Conservation (phyloP, 2,329 filamentous ascomycete genomes). For the Chalaropsis thielavioides region DNA sequence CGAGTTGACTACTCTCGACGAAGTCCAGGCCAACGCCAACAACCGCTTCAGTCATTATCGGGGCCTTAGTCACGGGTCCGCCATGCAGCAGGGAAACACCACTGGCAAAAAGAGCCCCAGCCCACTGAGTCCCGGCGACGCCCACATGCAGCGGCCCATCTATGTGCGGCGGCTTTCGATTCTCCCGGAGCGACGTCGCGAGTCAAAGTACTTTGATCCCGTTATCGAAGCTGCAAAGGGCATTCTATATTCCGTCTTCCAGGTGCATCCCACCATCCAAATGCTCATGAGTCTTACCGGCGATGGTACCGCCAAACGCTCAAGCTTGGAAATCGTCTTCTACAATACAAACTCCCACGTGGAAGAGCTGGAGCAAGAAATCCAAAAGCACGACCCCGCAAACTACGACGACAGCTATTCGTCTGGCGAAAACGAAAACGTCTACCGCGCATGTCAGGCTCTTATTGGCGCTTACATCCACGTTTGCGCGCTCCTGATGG, state of each 20-base stretch:
- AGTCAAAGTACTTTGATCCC: constrained; percentile 46
- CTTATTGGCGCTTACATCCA: constrained; percentile 51
- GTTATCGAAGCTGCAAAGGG: constrained; percentile 51
- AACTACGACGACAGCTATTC: constrained; percentile 27
- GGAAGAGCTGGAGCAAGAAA: constrained; percentile 49
- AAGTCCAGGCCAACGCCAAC: constrained; percentile 38
- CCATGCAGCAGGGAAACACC: constrained; percentile 42
- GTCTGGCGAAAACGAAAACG: constrained; percentile 45
- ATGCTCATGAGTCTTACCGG: constrained; percentile 47
- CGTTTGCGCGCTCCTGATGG: constrained; percentile 45
- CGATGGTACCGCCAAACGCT: constrained; percentile 45
- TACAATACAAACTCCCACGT: constrained; percentile 55
- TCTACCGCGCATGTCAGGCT: constrained; percentile 48
- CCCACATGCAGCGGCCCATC: constrained; percentile 42
- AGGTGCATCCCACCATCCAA: constrained; percentile 54
- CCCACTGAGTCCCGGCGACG: constrained; percentile 46
- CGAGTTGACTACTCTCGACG: constrained; percentile 48
- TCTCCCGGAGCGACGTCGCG: constrained; percentile 46
- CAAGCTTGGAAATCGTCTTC: constrained; percentile 51
- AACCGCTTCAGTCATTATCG: constrained; percentile 54
- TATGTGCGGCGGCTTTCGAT: constrained; percentile 51
- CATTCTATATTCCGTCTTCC: constrained; percentile 51
- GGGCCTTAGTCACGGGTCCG: constrained; percentile 53
- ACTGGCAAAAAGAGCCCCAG: constrained; percentile 31
- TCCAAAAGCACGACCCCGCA: constrained; percentile 44